Evolutionary conservation across 2,329 filamentous ascomycete genomes (phyloP).

Genomic region (Fusarium ambrosium): DNA sequence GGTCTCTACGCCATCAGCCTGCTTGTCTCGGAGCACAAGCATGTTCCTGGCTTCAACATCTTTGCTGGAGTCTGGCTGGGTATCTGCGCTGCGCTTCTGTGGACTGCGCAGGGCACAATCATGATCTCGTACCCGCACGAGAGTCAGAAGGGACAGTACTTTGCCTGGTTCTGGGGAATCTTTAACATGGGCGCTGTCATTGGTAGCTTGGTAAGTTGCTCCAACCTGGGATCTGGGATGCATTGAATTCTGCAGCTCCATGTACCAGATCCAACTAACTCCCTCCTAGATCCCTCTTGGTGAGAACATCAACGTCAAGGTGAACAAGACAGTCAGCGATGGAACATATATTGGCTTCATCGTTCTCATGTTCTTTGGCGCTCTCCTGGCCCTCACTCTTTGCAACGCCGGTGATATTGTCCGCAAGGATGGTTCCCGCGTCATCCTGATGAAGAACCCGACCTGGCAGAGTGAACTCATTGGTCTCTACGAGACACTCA

Average conservation of each 20-base stretch:
- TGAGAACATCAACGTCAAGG: conserved; percentile 42
- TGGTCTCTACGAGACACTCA: conserved; percentile 81
- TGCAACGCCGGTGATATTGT: conserved; percentile 79
- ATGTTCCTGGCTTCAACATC: conserved; percentile 58
- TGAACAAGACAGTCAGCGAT: conserved; percentile 68
- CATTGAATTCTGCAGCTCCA: background rate
- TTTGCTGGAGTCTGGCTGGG: conserved; percentile 84
- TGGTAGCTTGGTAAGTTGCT: conserved; percentile 71
- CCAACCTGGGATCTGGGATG: background rate
- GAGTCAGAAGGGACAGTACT: conserved; percentile 85
- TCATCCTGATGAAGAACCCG: conserved; percentile 92
- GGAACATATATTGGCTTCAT: conserved; percentile 93
- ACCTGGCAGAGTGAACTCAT: conserved; percentile 84
- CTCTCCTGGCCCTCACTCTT: conserved; percentile 76
- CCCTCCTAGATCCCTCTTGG: conserved; percentile 62
- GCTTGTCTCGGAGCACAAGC: conserved; percentile 77
- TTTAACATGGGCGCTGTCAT: conserved; percentile 95
- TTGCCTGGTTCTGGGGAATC: conserved; percentile 94
- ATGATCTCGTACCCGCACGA: conserved; percentile 93
- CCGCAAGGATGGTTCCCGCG: conserved; percentile 81
- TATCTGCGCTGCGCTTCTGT: conserved; percentile 82
- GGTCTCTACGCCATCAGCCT: conserved; percentile 77
- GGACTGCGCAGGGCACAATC: conserved; percentile 86
- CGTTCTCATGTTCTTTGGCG: conserved; percentile 82
- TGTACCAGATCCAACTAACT: background rate